Evolutionary conservation across 495 filamentous ascomycete genomes (phyloP).

Genomic region (Penicillium canescens): DNA sequence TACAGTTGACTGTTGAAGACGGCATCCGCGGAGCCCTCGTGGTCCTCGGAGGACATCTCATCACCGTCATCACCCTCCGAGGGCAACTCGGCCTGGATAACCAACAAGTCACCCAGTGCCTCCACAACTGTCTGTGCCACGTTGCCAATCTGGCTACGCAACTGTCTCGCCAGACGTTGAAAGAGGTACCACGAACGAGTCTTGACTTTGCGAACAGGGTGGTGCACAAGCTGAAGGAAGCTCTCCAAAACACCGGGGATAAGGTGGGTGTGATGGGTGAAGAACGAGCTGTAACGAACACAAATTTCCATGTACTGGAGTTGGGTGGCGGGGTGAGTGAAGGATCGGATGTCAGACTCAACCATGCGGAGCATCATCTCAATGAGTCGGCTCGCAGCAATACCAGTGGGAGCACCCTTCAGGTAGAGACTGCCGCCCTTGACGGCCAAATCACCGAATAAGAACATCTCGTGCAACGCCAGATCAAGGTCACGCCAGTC

Average conservation of each 20-base stretch:
- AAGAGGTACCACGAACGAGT: slow-evolving; percentile 97
- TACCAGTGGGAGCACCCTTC: slow-evolving; percentile 75
- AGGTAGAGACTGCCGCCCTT: slow-evolving; percentile 78
- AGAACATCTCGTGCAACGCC: slow-evolving; percentile 92
- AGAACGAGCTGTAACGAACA: slow-evolving; percentile 90
- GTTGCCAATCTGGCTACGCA: slow-evolving; percentile 79
- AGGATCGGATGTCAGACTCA: slow-evolving; percentile 81
- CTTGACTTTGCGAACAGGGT: slow-evolving; percentile 78
- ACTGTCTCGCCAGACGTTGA: slow-evolving; percentile 85
- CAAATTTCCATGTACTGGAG: slow-evolving; percentile 98
- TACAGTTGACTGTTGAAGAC: slow-evolving; percentile 88
- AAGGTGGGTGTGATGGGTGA: slow-evolving; percentile 73
- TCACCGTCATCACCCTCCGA: slow-evolving; percentile 73
- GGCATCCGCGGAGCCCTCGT: slow-evolving; percentile 82
- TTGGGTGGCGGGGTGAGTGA: slow-evolving; percentile 86
- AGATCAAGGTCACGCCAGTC: slow-evolving; percentile 97
- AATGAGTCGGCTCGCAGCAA: slow-evolving; percentile 73
- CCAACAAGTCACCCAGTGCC: slow-evolving; percentile 83
- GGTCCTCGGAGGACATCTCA: slow-evolving; percentile 91
- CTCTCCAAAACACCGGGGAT: slow-evolving; percentile 87
- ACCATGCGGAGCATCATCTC: slow-evolving; percentile 95
- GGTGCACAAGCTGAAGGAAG: slow-evolving; percentile 87
- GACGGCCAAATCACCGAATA: slow-evolving; percentile 92
- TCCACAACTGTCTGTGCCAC: slow-evolving; percentile 86
- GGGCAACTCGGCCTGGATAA: slow-evolving; percentile 85